Percentiles rank a stretch among this genome's conserved stretches.
Conservation (phyloP, 805 yeast species). For the Nematodospora valgi region DNA sequence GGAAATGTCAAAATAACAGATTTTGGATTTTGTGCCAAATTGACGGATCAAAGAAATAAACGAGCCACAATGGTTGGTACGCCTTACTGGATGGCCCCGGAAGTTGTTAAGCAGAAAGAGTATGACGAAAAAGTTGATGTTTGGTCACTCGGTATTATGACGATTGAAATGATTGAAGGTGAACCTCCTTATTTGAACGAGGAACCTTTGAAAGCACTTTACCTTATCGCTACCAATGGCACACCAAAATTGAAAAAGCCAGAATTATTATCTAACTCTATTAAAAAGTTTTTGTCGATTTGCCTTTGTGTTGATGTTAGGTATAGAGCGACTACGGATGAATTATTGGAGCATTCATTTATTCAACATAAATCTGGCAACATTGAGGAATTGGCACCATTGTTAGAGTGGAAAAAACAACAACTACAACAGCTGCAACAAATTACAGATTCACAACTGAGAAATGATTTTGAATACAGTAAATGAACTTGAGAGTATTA, state of each 20-base stretch:
- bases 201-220: slow-evolving; percentile 73
- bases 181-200: slow-evolving; percentile 83
- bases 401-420: slow-evolving; percentile 48
- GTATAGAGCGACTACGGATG: slow-evolving; percentile 87
- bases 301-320: slow-evolving; percentile 93
- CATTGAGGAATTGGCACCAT: slow-evolving; percentile 54
- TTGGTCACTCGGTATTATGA: slow-evolving; percentile 83
- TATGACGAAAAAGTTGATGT: slow-evolving; percentile 81
- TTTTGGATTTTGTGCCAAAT: slow-evolving; percentile 62
- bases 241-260: slow-evolving; percentile 74
- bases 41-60: slow-evolving; percentile 68
- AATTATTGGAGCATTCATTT: slow-evolving; percentile 73
- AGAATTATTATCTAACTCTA: slow-evolving; percentile 63
- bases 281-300: slow-evolving; percentile 82
- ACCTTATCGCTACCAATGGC: slow-evolving; percentile 75
- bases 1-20: slow-evolving; percentile 46
- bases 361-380: slow-evolving; percentile 59
- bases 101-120: slow-evolving; percentile 74
- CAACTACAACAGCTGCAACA: slow-evolving; percentile 3
- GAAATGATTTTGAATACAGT: too few species aligned
- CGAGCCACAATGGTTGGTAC: slow-evolving; percentile 87
- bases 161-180: slow-evolving; percentile 83
- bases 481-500: too few species aligned
- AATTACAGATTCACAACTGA: too few species aligned
- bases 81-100: slow-evolving; percentile 92